phyloP scores from a whole-genome alignment of 495 filamentous ascomycete genomes.

The Penicillium paradoxum region DNA sequence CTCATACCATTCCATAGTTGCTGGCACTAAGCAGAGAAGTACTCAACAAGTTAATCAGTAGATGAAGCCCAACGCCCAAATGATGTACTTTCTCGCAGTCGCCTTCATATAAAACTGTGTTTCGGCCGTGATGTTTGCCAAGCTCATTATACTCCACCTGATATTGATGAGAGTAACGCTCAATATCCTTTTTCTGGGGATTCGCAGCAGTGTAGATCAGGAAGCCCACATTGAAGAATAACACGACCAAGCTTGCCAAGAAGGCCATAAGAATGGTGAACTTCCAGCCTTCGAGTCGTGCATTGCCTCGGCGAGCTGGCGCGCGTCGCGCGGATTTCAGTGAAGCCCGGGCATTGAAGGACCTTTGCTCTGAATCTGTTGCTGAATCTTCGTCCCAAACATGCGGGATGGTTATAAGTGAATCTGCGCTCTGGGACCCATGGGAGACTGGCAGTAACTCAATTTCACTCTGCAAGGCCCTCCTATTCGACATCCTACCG shows the following conservation, averaged over 20 bases:
- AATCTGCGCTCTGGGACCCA: neutral
- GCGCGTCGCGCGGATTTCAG: neutral
- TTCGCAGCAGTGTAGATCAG: neutral
- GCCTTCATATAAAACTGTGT: neutral
- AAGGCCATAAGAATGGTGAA: conserved; percentile 1
- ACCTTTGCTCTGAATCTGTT: neutral
- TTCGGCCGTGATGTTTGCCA: neutral
- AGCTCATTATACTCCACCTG: neutral
- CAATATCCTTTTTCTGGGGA: neutral
- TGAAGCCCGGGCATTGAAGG: neutral
- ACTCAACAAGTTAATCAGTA: neutral
- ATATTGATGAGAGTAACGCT: neutral
- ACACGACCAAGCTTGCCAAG: neutral
- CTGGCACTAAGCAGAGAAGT: neutral
- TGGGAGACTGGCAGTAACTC: neutral
- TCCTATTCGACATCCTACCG: neutral
- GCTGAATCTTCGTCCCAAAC: neutral
- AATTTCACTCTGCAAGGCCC: neutral
- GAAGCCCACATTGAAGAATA: neutral
- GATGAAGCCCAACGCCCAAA: neutral
- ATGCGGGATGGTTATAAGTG: neutral
- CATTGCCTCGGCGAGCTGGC: neutral
- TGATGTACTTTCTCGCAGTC: neutral
- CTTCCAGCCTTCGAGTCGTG: neutral
- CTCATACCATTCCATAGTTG: conserved; percentile 7